A percentile compares a stretch with the other conserved stretches of the same genome.
Evolutionary conservation across 805 yeast species (phyloP).

Genomic region (Tetrapisispora namnaoensis): DNA sequence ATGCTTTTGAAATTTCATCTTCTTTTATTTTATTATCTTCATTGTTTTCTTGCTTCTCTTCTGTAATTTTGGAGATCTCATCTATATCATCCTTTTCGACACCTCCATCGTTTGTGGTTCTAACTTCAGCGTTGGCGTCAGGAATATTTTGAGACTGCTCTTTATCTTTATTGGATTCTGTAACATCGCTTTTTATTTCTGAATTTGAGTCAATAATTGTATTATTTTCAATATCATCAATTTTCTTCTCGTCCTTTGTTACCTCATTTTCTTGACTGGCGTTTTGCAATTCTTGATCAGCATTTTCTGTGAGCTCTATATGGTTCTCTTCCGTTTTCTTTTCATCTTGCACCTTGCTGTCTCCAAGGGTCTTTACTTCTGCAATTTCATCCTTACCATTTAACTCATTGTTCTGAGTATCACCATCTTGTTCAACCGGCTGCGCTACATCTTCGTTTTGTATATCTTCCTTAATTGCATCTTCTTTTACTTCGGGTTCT

Average conservation of each 20-base stretch:
- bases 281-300: too few species aligned
- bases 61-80: neutral
- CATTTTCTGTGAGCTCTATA: too few species aligned
- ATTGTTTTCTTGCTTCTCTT: neutral
- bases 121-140: too few species aligned
- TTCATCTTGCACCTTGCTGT: neutral
- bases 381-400: neutral
- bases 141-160: too few species aligned
- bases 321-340: neutral
- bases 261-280: neutral
- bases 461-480: neutral
- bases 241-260: neutral
- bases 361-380: neutral
- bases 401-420: neutral
- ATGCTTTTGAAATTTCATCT: neutral
- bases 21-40: conserved; percentile 5
- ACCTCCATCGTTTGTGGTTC: neutral
- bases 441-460: neutral
- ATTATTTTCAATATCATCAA: neutral
- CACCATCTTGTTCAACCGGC: too few species aligned
- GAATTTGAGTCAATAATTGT: too few species aligned
- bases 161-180: too few species aligned
- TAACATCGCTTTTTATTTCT: too few species aligned
- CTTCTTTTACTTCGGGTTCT: neutral
- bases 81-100: neutral